phyloP scores from a whole-genome alignment of 495 filamentous ascomycete genomes.

The Lentithecium fluviatile region DNA sequence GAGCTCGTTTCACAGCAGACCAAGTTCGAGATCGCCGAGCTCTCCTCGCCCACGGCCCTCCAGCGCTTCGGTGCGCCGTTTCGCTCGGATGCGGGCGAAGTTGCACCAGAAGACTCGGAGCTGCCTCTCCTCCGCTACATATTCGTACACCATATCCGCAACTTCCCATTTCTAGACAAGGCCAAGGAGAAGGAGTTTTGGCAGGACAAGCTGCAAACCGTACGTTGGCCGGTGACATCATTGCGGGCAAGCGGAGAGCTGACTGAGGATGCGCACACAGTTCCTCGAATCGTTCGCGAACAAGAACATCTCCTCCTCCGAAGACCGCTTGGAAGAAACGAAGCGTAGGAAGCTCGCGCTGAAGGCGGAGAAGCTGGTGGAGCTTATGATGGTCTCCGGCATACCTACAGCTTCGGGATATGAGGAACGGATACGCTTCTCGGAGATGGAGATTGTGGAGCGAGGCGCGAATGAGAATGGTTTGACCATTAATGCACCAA shows the following conservation, averaged over 20 bases:
- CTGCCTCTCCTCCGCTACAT: slow-evolving; percentile 93
- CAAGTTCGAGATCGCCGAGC: slow-evolving; percentile 80
- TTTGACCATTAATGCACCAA: slow-evolving; percentile 76
- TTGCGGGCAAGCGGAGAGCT: neutral
- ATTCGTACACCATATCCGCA: slow-evolving; percentile 95
- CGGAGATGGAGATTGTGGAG: slow-evolving; percentile 94
- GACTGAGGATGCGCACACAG: slow-evolving; percentile 46
- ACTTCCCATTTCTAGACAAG: slow-evolving; percentile 95
- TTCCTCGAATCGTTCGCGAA: slow-evolving; percentile 98
- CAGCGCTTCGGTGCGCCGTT: slow-evolving; percentile 96
- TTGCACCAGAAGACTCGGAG: slow-evolving; percentile 90
- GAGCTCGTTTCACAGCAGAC: slow-evolving; percentile 91
- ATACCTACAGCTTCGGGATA: slow-evolving; percentile 95
- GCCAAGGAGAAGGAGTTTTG: slow-evolving; percentile 98
- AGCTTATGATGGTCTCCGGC: slow-evolving; percentile 99
- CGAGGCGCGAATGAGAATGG: slow-evolving; percentile 88
- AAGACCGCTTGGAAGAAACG: slow-evolving; percentile 92
- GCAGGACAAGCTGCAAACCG: slow-evolving; percentile 96
- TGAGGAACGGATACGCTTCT: slow-evolving; percentile 92
- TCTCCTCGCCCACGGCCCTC: slow-evolving; percentile 90
- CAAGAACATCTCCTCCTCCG: slow-evolving; percentile 94
- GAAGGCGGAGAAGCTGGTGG: slow-evolving; percentile 92
- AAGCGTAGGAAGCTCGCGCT: slow-evolving; percentile 88
- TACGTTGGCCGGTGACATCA: slow-evolving; percentile 48
- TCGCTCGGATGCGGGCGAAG: slow-evolving; percentile 85